Percentiles rank a stretch among this genome's conserved stretches.
Conservation (phyloP, 192 early-diverging fungal species). For the Linnemannia schmuckeri region DNA sequence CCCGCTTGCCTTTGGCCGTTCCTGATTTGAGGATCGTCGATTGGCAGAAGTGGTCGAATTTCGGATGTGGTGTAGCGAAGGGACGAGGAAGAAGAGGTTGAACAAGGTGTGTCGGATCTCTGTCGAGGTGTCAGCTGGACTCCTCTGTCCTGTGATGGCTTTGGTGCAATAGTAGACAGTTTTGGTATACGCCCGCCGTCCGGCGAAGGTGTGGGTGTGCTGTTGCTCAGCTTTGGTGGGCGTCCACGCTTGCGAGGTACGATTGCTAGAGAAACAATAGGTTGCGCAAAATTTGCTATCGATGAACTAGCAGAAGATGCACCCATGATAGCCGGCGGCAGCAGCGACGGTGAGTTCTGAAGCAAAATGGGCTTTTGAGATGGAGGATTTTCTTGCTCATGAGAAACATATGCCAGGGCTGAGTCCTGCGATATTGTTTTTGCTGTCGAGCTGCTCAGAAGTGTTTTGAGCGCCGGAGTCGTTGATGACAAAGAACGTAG, state of each 20-base stretch:
- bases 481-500: not conserved
- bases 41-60: not conserved
- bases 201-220: not conserved
- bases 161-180: not conserved
- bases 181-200: not conserved
- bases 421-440: not conserved
- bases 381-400: not conserved
- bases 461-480: not conserved
- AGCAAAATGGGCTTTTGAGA: not conserved
- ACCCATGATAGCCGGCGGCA: not conserved
- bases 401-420: not conserved
- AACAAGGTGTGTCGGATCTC: not conserved
- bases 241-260: conserved; percentile 1
- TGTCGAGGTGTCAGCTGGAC: not conserved
- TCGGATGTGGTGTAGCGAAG: not conserved
- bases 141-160: not conserved
- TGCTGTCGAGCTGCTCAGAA: not conserved
- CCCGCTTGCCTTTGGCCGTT: not conserved
- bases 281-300: not conserved
- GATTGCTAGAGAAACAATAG: not conserved
- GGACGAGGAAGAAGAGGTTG: not conserved
- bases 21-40: not conserved
- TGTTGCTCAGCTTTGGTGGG: not conserved
- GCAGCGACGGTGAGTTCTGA: not conserved
- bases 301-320: not conserved